Conservation (phyloP, 2,329 filamentous ascomycete species). For the Stenocarpella maydis region DNA sequence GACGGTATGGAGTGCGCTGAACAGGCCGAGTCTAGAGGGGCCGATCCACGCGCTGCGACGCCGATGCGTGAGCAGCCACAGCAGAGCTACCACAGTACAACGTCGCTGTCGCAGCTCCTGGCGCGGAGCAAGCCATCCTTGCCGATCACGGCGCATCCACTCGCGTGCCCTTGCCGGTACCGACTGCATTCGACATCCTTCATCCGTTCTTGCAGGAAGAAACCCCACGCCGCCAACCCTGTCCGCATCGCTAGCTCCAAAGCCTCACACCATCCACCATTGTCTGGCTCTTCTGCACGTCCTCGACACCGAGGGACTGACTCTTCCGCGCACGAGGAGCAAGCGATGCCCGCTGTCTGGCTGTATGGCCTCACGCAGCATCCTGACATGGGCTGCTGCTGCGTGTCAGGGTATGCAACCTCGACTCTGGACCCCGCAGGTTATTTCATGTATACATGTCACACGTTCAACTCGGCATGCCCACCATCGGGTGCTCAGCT, state of each 20-base stretch:
- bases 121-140: slow-evolving; percentile 27
- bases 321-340: slow-evolving; percentile 10
- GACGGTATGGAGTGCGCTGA: background rate
- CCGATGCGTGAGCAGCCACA: slow-evolving; percentile 16
- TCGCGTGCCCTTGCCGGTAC: slow-evolving; percentile 20
- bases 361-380: slow-evolving; percentile 3
- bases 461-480: background rate
- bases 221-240: slow-evolving; percentile 30
- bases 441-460: slow-evolving; percentile 6
- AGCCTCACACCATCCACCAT: slow-evolving; percentile 20
- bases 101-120: slow-evolving; percentile 18
- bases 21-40: background rate
- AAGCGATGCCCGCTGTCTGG: slow-evolving; percentile 1
- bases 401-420: slow-evolving; percentile 18
- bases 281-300: slow-evolving; percentile 2
- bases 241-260: slow-evolving; percentile 20
- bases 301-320: slow-evolving; percentile 15
- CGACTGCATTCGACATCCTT: slow-evolving; percentile 14
- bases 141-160: slow-evolving; percentile 31
- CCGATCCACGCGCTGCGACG: slow-evolving; percentile 17
- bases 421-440: slow-evolving; percentile 1
- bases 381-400: slow-evolving; percentile 15
- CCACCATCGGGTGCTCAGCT: slow-evolving; percentile 16
- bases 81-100: slow-evolving; percentile 5
- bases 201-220: slow-evolving; percentile 30